Conservation (phyloP, 2,329 filamentous ascomycete species). For the Calonectria crousiana region DNA sequence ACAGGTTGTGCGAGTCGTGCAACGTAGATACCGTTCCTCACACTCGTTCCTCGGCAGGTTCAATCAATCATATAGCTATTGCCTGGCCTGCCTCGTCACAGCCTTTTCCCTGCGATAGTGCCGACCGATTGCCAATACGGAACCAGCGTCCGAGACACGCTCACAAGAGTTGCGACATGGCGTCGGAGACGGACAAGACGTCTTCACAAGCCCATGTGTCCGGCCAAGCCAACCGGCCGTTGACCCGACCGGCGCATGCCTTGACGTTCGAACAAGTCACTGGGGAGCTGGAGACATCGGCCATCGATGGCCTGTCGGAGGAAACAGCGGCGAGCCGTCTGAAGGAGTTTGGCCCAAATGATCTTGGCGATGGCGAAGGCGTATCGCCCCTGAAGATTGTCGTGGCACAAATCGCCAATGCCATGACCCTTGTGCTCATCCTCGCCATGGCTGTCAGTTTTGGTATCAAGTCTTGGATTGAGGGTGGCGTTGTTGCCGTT, state of each 20-base stretch:
- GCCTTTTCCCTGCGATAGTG: too few relatives aligned
- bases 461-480: slow-evolving; percentile 70
- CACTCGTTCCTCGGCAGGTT: background rate
- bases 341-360: slow-evolving; percentile 68
- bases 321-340: slow-evolving; percentile 64
- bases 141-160: background rate
- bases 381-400: slow-evolving; percentile 70
- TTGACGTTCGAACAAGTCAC: slow-evolving; percentile 62
- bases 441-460: slow-evolving; percentile 70
- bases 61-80: background rate
- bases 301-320: slow-evolving; percentile 65
- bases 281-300: slow-evolving; percentile 64
- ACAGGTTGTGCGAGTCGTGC: background rate
- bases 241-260: slow-evolving; percentile 70
- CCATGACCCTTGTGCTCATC: slow-evolving; percentile 70
- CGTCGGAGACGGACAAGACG: background rate
- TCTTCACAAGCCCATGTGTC: slow-evolving; percentile 41
- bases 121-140: too few relatives aligned
- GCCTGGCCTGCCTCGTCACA: background rate
- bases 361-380: slow-evolving; percentile 60
- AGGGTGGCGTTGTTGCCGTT: slow-evolving; percentile 70
- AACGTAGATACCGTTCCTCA: background rate
- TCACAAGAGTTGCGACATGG: background rate
- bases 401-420: slow-evolving; percentile 75
- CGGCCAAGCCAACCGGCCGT: slow-evolving; percentile 50